A percentile compares a stretch with the other conserved stretches of the same genome.
Conservation (phyloP, 345 rosid genomes). For the Corchorus olitorius region DNA sequence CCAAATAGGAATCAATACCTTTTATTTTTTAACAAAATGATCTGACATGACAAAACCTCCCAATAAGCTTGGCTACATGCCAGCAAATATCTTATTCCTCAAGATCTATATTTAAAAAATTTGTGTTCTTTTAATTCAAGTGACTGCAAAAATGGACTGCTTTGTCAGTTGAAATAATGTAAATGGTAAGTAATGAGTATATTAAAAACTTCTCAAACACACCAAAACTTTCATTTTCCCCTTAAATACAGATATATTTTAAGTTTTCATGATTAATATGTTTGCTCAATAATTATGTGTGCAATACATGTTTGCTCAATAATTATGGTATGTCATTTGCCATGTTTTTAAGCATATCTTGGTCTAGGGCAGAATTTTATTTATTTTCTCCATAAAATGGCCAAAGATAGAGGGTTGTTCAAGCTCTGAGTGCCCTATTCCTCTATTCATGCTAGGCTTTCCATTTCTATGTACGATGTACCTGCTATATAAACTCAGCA, state of each 20-base stretch:
- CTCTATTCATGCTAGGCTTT: neutral
- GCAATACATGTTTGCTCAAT: neutral
- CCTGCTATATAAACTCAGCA: neutral
- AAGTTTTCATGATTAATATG: no score
- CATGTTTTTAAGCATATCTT: neutral
- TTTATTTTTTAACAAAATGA: neutral
- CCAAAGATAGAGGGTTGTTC: neutral
- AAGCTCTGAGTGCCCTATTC: neutral
- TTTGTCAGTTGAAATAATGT: neutral
- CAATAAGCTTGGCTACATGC: neutral
- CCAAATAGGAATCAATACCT: conserved; percentile 1
- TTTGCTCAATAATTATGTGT: neutral
- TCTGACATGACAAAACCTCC: neutral
- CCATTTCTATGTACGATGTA: neutral
- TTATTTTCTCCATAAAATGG: neutral
- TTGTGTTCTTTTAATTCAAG: neutral
- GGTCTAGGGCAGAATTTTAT: neutral
- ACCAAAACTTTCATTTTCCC: neutral
- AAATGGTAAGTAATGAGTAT: neutral
- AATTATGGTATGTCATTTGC: neutral
- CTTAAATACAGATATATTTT: neutral
- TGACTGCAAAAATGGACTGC: neutral
- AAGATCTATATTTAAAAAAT: neutral
- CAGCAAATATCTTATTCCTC: neutral
- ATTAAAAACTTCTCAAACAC: neutral